Conservation (phyloP, 257 asterid species). For the Cinchona pubescens region DNA sequence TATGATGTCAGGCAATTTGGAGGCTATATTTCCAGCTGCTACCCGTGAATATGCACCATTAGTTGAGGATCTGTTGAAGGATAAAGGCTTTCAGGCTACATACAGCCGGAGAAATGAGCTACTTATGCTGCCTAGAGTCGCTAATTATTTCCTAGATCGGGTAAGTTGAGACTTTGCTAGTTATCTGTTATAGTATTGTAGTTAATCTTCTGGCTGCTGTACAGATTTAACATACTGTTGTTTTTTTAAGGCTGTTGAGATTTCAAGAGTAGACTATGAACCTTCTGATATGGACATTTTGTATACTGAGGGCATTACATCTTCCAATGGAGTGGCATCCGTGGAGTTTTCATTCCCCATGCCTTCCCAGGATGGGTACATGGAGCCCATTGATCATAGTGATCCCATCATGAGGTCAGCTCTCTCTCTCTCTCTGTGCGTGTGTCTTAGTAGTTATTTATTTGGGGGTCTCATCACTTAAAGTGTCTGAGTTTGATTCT, state of each 20-base stretch:
- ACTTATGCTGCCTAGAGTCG: constrained; percentile 57
- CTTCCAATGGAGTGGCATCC: constrained; percentile 74
- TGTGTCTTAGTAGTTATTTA: neutral
- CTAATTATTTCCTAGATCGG: constrained; percentile 77
- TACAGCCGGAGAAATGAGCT: constrained; percentile 71
- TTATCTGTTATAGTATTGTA: neutral
- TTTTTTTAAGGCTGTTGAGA: constrained; percentile 68
- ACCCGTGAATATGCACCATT: constrained; percentile 74
- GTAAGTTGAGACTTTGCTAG: constrained; percentile 30
- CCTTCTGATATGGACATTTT: constrained; percentile 88
- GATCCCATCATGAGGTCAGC: constrained; percentile 46
- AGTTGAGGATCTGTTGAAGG: constrained; percentile 73
- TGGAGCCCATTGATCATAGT: constrained; percentile 57
- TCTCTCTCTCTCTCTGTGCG: constrained; percentile 1
- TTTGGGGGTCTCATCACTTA: neutral
- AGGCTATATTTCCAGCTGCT: constrained; percentile 77
- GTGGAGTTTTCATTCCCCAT: constrained; percentile 67
- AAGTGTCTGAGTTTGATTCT: neutral
- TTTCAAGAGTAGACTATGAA: constrained; percentile 65
- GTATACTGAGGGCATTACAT: constrained; percentile 71
- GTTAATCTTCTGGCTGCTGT: constrained; percentile 1
- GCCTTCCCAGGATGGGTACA: constrained; percentile 53
- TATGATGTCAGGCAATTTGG: constrained; percentile 70
- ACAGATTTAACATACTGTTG: constrained; percentile 14
- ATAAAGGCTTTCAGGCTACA: constrained; percentile 71